Evolutionary conservation across 352 stramenopile species (phyloP).

Genomic region (Phytophthora ramorum): DNA sequence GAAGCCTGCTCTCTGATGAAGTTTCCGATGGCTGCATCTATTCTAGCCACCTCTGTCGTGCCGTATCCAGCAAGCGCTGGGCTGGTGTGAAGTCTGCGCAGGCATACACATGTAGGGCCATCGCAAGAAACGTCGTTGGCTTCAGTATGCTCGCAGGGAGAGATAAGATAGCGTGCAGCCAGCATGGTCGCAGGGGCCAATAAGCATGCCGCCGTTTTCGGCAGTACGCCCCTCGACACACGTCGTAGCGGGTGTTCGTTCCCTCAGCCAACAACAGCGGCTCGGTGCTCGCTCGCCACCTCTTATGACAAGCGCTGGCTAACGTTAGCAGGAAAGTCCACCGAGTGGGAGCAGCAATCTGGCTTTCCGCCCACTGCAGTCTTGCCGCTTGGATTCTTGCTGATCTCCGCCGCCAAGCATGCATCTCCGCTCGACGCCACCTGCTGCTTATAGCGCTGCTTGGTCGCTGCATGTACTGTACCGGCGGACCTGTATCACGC

Average conservation of each 20-base stretch:
- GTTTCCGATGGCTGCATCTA: no score
- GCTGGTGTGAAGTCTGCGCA: not conserved
- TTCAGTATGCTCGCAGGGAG: not conserved
- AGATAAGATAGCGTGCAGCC: not conserved
- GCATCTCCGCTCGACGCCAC: not conserved
- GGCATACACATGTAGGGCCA: no score
- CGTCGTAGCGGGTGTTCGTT: not conserved
- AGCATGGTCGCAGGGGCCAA: no score
- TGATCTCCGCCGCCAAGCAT: no score
- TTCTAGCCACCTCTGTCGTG: no score
- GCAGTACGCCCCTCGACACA: not conserved
- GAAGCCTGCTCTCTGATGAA: no score
- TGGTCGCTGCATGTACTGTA: not conserved
- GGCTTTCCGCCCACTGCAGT: no score
- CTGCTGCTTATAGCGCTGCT: not conserved
- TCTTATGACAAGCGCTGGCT: not conserved
- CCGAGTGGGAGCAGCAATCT: no score
- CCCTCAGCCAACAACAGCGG: not conserved
- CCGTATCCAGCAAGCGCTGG: not conserved
- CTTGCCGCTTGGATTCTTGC: no score
- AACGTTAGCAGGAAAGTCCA: not conserved
- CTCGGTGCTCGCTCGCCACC: not conserved
- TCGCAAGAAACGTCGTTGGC: conserved; percentile 1
- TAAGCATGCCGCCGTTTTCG: no score
- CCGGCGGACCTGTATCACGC: not conserved